These are phyloP conservation scores for Kazachstania africana DNA, from an alignment of 805 yeast species.

Conservation along the genomic window DNA sequence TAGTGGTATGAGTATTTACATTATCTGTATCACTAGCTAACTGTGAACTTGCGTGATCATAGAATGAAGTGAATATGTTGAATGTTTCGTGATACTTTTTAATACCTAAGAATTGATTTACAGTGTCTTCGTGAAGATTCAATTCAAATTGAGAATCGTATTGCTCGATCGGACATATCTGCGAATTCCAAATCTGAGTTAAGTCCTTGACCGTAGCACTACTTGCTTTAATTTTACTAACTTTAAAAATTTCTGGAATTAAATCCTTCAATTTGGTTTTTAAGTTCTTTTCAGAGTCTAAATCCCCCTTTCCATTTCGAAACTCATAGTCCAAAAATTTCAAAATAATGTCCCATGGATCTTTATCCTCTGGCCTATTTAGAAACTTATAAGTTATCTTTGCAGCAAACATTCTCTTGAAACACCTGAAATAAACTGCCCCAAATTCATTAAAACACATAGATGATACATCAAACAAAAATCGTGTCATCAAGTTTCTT, in stretches of 20 bases:
- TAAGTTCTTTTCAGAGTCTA: too few species aligned
- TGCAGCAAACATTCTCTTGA: conserved; percentile 21
- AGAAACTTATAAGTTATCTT: conserved; percentile 19
- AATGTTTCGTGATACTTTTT: conserved; percentile 6
- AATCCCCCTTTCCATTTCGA: neutral
- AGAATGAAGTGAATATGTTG: conserved; percentile 19
- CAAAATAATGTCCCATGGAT: conserved; percentile 20
- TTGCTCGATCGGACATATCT: conserved; percentile 10
- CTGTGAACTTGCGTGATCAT: conserved; percentile 14
- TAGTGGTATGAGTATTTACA: too few species aligned
- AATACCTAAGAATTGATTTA: conserved; percentile 8
- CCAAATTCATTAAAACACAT: conserved; percentile 23
- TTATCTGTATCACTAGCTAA: conserved; percentile 10
- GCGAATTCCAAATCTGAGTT: conserved; percentile 10
- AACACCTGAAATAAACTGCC: conserved; percentile 20
- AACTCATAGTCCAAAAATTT: conserved; percentile 15
- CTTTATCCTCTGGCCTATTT: conserved; percentile 11
- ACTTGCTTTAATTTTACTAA: neutral
- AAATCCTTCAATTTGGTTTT: conserved; percentile 3
- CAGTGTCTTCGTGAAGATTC: conserved; percentile 8
- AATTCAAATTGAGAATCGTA: conserved; percentile 6
- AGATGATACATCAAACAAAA: conserved; percentile 14
- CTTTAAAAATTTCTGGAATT: conserved; percentile 2
- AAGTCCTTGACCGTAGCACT: conserved; percentile 2
- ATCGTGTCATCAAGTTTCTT: conserved; percentile 10